phyloP scores from a whole-genome alignment of 768 basidiomycete genomes.

The Kondoa malvinella region DNA sequence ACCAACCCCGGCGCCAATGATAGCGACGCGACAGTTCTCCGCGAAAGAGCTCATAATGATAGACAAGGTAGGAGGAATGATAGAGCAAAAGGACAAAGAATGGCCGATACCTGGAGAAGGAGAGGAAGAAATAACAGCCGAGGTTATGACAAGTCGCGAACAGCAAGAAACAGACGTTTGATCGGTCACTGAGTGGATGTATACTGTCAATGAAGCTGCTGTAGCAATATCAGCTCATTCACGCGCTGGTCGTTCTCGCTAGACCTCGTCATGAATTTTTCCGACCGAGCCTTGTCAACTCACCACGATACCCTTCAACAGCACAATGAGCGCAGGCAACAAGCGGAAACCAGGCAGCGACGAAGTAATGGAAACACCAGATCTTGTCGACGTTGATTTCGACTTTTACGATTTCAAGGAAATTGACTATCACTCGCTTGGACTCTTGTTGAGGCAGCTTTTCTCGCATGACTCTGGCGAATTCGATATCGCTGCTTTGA shows the following conservation, averaged over 20 bases:
- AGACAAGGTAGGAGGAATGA: neutral
- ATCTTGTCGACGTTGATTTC: slow-evolving; percentile 59
- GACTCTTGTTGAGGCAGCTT: slow-evolving; percentile 36
- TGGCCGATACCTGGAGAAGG: too few relatives aligned
- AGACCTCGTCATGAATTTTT: too few relatives aligned
- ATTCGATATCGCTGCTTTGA: slow-evolving; percentile 54
- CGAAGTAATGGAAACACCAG: neutral
- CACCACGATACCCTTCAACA: neutral
- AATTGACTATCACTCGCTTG: slow-evolving; percentile 64
- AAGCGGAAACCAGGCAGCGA: neutral
- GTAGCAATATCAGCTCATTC: too few relatives aligned
- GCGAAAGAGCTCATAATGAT: neutral
- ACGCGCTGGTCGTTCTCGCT: too few relatives aligned
- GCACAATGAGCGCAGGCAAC: neutral
- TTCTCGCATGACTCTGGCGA: slow-evolving; percentile 64
- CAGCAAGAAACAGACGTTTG: too few relatives aligned
- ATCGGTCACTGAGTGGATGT: too few relatives aligned
- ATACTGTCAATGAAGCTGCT: too few relatives aligned
- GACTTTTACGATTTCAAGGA: slow-evolving; percentile 83
- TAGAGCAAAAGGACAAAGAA: too few relatives aligned
- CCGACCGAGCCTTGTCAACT: too few relatives aligned
- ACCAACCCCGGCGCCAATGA: slow-evolving; percentile 22
- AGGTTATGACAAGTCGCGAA: too few relatives aligned
- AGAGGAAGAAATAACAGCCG: too few relatives aligned
- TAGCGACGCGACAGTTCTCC: neutral